phyloP scores from a whole-genome alignment of 345 rosid genomes.

The Eucalyptus pumila region DNA sequence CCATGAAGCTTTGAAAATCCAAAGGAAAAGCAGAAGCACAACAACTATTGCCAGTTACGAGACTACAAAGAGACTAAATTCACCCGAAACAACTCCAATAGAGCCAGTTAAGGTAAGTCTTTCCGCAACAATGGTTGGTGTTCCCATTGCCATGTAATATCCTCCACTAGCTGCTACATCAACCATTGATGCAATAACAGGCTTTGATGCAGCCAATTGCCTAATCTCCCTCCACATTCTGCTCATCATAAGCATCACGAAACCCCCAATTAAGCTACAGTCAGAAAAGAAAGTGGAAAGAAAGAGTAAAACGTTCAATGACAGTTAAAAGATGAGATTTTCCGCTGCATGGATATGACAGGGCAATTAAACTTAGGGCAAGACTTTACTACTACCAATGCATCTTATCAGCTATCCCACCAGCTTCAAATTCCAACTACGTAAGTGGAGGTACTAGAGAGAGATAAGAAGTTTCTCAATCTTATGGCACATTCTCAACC shows the following conservation, averaged over 20 bases:
- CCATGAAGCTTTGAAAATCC: background rate
- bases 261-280: background rate
- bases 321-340: background rate
- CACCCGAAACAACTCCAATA: constrained; percentile 93
- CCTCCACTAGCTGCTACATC: constrained; percentile 99
- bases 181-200: constrained; percentile 86
- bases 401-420: background rate
- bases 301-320: background rate
- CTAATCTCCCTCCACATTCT: constrained; percentile 93
- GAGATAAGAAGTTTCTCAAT: background rate
- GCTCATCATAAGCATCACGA: constrained; percentile 2
- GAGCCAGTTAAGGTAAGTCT: constrained; percentile 82
- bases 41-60: background rate
- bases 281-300: background rate
- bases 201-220: constrained; percentile 71
- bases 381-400: background rate
- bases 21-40: background rate
- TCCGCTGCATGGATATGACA: background rate
- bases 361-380: background rate
- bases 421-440: background rate
- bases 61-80: background rate
- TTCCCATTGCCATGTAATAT: constrained; percentile 97
- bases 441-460: background rate
- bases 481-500: background rate
- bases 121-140: constrained; percentile 65